These are phyloP conservation scores for Gypsophila paniculata DNA, from an alignment of 179 eudicot genomes.

Conservation along the genomic window DNA sequence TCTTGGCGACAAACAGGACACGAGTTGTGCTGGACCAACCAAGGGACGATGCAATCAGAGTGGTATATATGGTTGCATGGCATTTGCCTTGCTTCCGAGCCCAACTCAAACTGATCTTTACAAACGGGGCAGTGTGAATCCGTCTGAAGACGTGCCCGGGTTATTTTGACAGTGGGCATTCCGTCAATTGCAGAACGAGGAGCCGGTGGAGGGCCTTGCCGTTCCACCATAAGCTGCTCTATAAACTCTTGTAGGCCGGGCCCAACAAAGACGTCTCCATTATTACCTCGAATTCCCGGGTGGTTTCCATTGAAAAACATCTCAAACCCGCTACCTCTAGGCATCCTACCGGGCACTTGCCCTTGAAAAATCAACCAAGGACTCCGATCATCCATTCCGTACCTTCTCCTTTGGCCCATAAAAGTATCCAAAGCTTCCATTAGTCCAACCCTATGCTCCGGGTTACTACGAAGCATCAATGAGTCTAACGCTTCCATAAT, in stretches of 20 bases:
- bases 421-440: constrained; percentile 67
- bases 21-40: constrained; percentile 64
- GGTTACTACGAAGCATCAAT: constrained; percentile 35
- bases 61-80: constrained; percentile 80
- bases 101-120: constrained; percentile 63
- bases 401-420: constrained; percentile 54
- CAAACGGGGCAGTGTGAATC: constrained; percentile 69
- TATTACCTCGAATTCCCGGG: constrained; percentile 53
- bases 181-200: constrained; percentile 62
- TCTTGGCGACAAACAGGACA: constrained; percentile 67
- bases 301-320: constrained; percentile 51
- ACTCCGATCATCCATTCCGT: constrained; percentile 41
- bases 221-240: constrained; percentile 55
- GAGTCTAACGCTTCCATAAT: constrained; percentile 41
- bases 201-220: constrained; percentile 63
- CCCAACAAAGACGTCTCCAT: constrained; percentile 75
- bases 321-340: constrained; percentile 51
- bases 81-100: constrained; percentile 52
- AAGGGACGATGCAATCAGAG: constrained; percentile 72
- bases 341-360: constrained; percentile 52
- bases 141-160: constrained; percentile 45
- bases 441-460: constrained; percentile 49
- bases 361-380: constrained; percentile 81
- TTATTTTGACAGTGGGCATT: constrained; percentile 61
- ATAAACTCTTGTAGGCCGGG: constrained; percentile 83